Conservation (phyloP, 352 stramenopile genomes). For the Thraustochytrium sp. region DNA sequence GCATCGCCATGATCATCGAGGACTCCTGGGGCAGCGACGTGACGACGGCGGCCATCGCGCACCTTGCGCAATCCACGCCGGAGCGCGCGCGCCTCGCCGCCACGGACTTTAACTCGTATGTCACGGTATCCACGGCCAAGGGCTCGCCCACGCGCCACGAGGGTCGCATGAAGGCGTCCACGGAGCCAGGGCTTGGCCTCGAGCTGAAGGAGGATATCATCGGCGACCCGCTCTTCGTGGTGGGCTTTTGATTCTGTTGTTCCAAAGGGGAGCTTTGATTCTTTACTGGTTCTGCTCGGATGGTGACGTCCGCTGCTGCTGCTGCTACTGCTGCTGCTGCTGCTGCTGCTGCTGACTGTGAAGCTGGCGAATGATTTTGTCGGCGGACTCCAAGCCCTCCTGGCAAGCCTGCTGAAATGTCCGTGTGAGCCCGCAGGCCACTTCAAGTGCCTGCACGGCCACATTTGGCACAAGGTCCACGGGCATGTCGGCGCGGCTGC, state of each 20-base stretch:
- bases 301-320: not conserved
- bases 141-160: not conserved
- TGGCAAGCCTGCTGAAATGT: slow-evolving; percentile 31
- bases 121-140: slow-evolving; percentile 10
- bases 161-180: slow-evolving; percentile 13
- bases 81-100: not conserved
- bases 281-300: not conserved
- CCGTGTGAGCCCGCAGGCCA: slow-evolving; percentile 4
- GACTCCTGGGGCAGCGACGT: slow-evolving; percentile 42
- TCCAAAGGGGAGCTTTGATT: not conserved
- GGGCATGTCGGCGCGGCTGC: not conserved
- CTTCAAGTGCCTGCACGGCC: slow-evolving; percentile 9
- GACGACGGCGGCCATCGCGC: slow-evolving; percentile 37
- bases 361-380: slow-evolving; percentile 23
- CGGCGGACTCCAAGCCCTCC: slow-evolving; percentile 6
- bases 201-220: not conserved
- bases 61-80: slow-evolving; percentile 42
- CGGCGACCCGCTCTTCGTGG: not conserved
- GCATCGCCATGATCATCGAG: slow-evolving; percentile 40
- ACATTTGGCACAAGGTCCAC: not conserved
- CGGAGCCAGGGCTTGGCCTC: not conserved
- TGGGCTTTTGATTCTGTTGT: not conserved
- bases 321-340: not conserved
- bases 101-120: slow-evolving; percentile 45
- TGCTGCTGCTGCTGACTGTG: not conserved